Evolutionary conservation across 1,284 basidiomycete genomes (phyloP), one percentile per base, ranked within the genome.

Genomic region (Phellopilus nigrolimitatus): DNA sequence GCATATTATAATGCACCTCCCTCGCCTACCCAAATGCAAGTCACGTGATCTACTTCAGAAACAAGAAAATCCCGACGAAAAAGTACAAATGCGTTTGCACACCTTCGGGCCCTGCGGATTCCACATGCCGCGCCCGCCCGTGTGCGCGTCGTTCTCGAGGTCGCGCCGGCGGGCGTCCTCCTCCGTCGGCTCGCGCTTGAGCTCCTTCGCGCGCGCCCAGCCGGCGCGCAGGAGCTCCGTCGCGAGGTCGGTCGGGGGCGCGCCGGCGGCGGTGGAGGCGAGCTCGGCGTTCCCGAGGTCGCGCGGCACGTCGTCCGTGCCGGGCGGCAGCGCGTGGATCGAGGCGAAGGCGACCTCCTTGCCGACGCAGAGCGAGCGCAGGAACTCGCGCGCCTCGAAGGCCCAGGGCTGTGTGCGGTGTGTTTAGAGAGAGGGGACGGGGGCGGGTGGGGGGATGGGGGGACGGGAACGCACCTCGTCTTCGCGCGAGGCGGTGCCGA

Each of bases 131-230:
- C 82, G 83, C 15, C 81, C 82, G 28, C 82, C 80, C 24, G 78
- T 70, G 65, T 82, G 86, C 10, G 95, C 95, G 63, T 92, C 86
- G 8, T 73, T 76, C 65, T 93, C 92, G 42, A 85, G 70, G 36
- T 89, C 88, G 49, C 77, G 80, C 63, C 78, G 84, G 59, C 76
- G 84, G 43, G 75, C 69, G 65, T 93, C 92, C 48, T 91, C 91
- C 39, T 91, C 91, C 1, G 80, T 83, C 15, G 77, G 74, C 50
- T 86, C 88, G 49, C 84, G 74, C 62, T 89, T 89, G 44, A 79
- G 73, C 59, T 98, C 95, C 67, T 97, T 92, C 46, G 95, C 73
- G 68, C 90, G 95, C 19, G 84, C 92, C 92, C 93, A 97, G 21
- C 95, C 95, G 53, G 79, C 81, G 60, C 79, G 80, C 39, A 98